These are phyloP conservation scores for Ogataea naganishii DNA, from an alignment of 805 yeast species.

Conservation along the genomic window DNA sequence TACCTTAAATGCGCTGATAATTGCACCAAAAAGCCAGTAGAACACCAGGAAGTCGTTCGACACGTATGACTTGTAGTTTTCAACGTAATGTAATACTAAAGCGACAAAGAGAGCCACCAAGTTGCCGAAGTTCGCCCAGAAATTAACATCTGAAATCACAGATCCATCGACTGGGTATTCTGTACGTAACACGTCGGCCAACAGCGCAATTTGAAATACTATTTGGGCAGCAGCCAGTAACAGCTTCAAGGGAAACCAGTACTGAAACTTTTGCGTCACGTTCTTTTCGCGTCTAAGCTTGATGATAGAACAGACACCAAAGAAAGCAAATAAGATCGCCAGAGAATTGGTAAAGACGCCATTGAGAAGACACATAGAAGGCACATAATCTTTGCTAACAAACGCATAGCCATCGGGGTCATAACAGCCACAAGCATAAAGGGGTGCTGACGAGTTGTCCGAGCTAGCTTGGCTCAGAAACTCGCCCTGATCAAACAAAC, in stretches of 20 bases:
- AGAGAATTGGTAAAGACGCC: conserved; percentile 31
- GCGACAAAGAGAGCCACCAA: conserved; percentile 41
- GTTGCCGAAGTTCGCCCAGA: conserved; percentile 22
- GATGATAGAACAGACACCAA: conserved; percentile 27
- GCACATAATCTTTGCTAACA: conserved; percentile 32
- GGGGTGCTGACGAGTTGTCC: not conserved
- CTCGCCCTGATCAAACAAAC: too few species aligned
- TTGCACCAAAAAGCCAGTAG: conserved; percentile 60
- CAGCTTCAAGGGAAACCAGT: conserved; percentile 35
- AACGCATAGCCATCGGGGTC: conserved; percentile 37
- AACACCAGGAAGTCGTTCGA: conserved; percentile 62
- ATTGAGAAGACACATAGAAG: conserved; percentile 42
- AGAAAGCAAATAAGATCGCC: conserved; percentile 27
- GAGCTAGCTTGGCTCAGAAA: too few species aligned
- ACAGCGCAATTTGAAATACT: conserved; percentile 21
- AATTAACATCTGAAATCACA: conserved; percentile 17
- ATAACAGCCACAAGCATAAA: conserved; percentile 24
- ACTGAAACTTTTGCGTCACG: conserved; percentile 21
- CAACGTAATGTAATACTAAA: conserved; percentile 55
- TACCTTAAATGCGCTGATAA: conserved; percentile 39
- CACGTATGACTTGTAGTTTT: conserved; percentile 55
- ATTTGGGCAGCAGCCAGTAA: conserved; percentile 30
- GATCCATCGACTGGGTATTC: conserved; percentile 13
- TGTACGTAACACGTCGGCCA: conserved; percentile 8
- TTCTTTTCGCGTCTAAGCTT: conserved; percentile 24